Evolutionary conservation across 1,284 basidiomycete genomes (phyloP).

Genomic region (Cryptococcus amylolentus): DNA sequence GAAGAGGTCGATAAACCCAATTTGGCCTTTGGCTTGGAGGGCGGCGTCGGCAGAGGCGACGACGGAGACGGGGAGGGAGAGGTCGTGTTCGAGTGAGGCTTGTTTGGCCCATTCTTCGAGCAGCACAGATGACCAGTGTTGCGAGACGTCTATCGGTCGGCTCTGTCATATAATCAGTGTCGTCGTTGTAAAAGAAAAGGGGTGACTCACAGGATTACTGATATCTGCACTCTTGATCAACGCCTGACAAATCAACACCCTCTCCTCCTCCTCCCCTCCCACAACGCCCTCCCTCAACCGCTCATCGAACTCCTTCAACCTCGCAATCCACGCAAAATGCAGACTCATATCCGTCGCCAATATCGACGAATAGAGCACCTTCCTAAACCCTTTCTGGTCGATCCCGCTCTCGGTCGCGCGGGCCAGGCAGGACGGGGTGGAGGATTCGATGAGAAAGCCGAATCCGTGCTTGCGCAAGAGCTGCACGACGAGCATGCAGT

Average conservation of each 20-base stretch:
- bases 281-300: slow-evolving; percentile 20
- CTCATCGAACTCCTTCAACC: slow-evolving; percentile 55
- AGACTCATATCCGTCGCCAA: slow-evolving; percentile 91
- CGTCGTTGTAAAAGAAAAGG: background rate
- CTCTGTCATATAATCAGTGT: slow-evolving; percentile 56
- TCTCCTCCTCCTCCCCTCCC: slow-evolving; percentile 51
- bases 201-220: slow-evolving; percentile 76
- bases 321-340: slow-evolving; percentile 75
- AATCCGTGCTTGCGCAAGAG: slow-evolving; percentile 78
- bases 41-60: slow-evolving; percentile 61
- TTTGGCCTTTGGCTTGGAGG: slow-evolving; percentile 73
- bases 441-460: slow-evolving; percentile 47
- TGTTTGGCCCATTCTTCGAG: slow-evolving; percentile 86
- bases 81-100: slow-evolving; percentile 70
- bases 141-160: slow-evolving; percentile 82
- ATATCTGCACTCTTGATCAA: slow-evolving; percentile 95
- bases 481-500: slow-evolving; percentile 75
- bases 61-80: slow-evolving; percentile 69
- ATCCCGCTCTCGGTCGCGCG: slow-evolving; percentile 25
- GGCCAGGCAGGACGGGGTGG: background rate
- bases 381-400: slow-evolving; percentile 60
- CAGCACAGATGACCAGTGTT: slow-evolving; percentile 84
- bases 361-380: slow-evolving; percentile 70
- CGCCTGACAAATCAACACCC: slow-evolving; percentile 77
- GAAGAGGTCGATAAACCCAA: slow-evolving; percentile 83